Evolutionary conservation across 1,284 basidiomycete genomes (phyloP), one percentile per base, ranked within the genome.

Genomic region (Ganoderma boninense): DNA sequence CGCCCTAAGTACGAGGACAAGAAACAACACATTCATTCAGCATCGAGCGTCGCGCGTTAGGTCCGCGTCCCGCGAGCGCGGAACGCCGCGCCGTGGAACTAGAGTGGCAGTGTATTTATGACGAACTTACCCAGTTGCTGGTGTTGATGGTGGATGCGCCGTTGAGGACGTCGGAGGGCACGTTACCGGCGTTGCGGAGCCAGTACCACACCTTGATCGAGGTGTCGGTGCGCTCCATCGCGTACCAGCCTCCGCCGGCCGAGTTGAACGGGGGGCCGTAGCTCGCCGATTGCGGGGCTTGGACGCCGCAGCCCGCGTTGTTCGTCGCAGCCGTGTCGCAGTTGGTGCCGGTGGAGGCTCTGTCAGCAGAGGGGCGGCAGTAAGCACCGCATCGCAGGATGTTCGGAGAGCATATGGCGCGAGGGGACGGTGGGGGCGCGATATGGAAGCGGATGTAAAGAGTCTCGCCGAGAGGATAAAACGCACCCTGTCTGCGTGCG

Each of bases 291-390:
- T 83, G 84, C 63, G 73, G 77, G 52, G 87, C 74, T 32, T 81
- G 77, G 29, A 93, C 91, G n/a, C 89, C 89, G 74, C 93, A 95
- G 0, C 91, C 91, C 0, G 83, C 79, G 75, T 94, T 94, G 71
- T 82, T 81, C 6, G 83, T 68, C 18, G 61, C 44, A 56, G 14
- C 84, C 8, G 66, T 64, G 42, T 75, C 66, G 69, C 78, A 79
- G 63, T 77, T 71, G 52, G 67, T 68, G 20, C 64, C 64, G 14
- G 69, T 64, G 7, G 74, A 26, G 14, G 49, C 69, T 7, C 77
- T 78, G 62, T 54, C 32, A 42, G 23, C 29, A 14, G 43, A 26
- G 32, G 26, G 7, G 62, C 44, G 18, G 10, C 18, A 18, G 38
- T 67, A 11, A 62, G 66, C 38, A 44, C 13, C n/a, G 11, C 42